These are phyloP conservation scores for Ceratocystiopsis minuta DNA, from an alignment of 2,329 filamentous ascomycete species.

Conservation along the genomic window DNA sequence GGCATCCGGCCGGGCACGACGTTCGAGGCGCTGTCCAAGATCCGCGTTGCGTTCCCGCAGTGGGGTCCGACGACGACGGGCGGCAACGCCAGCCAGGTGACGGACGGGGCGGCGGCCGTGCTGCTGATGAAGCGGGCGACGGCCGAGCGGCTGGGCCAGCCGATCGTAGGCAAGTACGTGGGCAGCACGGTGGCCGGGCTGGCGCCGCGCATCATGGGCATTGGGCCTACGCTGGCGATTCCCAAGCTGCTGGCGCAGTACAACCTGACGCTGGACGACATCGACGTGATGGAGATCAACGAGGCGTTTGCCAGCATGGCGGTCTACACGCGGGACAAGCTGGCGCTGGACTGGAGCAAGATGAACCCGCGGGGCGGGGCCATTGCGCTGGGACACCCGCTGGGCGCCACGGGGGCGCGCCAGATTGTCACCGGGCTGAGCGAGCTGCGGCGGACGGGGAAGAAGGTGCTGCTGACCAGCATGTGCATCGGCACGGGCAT, in stretches of 20 bases:
- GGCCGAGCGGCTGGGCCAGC: constrained; percentile 70
- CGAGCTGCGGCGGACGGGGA: constrained; percentile 51
- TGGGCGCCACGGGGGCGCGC: constrained; percentile 53
- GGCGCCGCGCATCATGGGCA: constrained; percentile 90
- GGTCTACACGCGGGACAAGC: constrained; percentile 68
- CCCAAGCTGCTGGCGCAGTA: constrained; percentile 72
- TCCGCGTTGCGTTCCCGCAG: constrained; percentile 76
- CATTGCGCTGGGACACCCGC: constrained; percentile 66
- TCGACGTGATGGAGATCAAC: constrained; percentile 87
- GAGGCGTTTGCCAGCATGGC: constrained; percentile 98
- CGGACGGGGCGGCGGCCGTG: constrained; percentile 79
- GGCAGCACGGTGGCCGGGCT: constrained; percentile 81
- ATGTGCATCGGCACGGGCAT: constrained; percentile 68
- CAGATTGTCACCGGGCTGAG: constrained; percentile 83
- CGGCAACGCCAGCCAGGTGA: constrained; percentile 88
- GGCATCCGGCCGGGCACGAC: constrained; percentile 85
- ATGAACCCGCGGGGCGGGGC: constrained; percentile 69
- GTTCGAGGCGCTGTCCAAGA: constrained; percentile 61
- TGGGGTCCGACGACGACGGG: constrained; percentile 77
- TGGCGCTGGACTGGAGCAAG: constrained; percentile 55
- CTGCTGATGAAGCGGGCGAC: constrained; percentile 89
- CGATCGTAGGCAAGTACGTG: constrained; percentile 87
- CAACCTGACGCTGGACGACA: constrained; percentile 60
- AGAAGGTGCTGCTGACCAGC: constrained; percentile 79
- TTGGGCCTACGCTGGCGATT: constrained; percentile 57